phyloP scores from a whole-genome alignment of 768 basidiomycete species.

The Lyophyllum semitale region DNA sequence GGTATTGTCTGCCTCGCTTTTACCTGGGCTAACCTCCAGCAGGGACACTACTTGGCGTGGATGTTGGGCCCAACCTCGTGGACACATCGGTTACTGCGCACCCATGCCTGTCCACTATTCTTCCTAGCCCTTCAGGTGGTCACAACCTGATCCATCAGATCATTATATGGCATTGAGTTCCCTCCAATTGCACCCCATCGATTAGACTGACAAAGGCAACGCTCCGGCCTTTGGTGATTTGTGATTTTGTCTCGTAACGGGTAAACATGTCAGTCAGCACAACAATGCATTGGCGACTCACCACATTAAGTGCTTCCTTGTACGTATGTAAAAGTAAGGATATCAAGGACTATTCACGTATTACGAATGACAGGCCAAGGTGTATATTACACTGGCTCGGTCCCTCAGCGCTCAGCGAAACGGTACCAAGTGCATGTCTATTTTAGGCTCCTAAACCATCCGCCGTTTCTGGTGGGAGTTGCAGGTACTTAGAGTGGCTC shows the following conservation, averaged over 20 bases:
- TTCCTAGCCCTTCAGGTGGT: neutral
- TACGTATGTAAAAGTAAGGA: no score
- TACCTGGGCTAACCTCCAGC: neutral
- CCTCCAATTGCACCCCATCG: conserved; percentile 1
- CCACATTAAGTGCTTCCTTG: no score
- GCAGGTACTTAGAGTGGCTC: no score
- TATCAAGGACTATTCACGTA: no score
- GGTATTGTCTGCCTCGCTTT: neutral
- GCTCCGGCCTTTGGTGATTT: neutral
- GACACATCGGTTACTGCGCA: neutral
- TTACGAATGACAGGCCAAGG: no score
- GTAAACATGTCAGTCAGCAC: no score
- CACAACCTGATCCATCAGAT: conserved; percentile 1
- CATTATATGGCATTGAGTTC: neutral
- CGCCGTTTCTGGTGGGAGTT: neutral
- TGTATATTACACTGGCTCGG: no score
- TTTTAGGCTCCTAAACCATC: neutral
- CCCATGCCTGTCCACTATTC: neutral
- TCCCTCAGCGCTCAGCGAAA: no score
- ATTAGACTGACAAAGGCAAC: neutral
- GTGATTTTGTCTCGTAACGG: neutral
- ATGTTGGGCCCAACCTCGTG: neutral
- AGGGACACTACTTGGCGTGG: neutral
- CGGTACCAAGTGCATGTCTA: no score
- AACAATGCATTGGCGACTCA: neutral